Evolutionary conservation across 495 filamentous ascomycete species (phyloP).

Genomic region (Hyaloscypha finlandica): DNA sequence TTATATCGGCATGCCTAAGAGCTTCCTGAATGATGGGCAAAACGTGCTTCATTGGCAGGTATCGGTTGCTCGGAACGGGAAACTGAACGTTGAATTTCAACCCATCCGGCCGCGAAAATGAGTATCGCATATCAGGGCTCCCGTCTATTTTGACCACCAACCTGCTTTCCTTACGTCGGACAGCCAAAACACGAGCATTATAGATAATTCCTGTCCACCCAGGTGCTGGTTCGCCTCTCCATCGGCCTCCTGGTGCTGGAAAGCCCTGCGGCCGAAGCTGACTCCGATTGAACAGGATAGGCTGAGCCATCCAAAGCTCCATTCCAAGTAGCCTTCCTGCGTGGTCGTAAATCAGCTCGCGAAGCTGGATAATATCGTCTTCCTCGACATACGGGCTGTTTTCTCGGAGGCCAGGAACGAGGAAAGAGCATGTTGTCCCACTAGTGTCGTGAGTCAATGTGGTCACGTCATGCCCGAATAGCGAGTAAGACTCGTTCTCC

Average conservation of each 20-base stretch:
- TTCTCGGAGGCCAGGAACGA: slow-evolving; percentile 45
- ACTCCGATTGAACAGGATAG: slow-evolving; percentile 34
- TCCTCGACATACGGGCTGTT: slow-evolving; percentile 44
- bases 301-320: slow-evolving; percentile 10
- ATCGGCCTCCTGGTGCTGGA: slow-evolving; percentile 14
- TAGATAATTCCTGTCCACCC: slow-evolving; percentile 36
- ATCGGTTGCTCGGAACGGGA: slow-evolving; percentile 30
- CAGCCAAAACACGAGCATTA: slow-evolving; percentile 30
- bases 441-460: slow-evolving; percentile 7
- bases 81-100: slow-evolving; percentile 34
- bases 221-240: slow-evolving; percentile 13
- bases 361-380: slow-evolving; percentile 45
- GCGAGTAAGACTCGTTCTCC: slow-evolving; percentile 30
- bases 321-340: slow-evolving; percentile 18
- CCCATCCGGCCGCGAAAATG: background rate
- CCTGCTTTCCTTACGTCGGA: slow-evolving; percentile 26
- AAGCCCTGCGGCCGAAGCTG: slow-evolving; percentile 33
- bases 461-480: slow-evolving; percentile 27
- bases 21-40: slow-evolving; percentile 30
- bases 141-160: slow-evolving; percentile 26
- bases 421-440: slow-evolving; percentile 22
- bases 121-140: background rate
- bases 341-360: slow-evolving; percentile 37
- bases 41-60: slow-evolving; percentile 26
- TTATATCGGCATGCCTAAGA: slow-evolving; percentile 23